Evolutionary conservation across 352 stramenopile species (phyloP), one percentile per base, ranked within the genome.

Genomic region (Aphanomyces astaci): DNA sequence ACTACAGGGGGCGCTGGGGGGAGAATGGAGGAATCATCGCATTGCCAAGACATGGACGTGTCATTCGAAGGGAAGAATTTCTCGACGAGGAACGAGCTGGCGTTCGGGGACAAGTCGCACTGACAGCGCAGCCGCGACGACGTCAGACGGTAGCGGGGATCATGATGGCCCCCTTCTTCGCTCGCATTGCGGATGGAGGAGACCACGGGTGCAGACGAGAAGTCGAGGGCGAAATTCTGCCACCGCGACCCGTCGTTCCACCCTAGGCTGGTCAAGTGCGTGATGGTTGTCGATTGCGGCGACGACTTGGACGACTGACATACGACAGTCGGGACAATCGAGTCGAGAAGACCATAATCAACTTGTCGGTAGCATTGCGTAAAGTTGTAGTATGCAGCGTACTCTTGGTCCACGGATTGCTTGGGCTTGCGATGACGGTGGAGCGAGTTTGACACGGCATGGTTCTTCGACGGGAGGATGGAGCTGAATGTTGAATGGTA

Each of bases 211-310:
- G 75, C 75, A n/a, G 31, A 46, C 0, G 62, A 30, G 10, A 91
- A 62, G 60, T 91, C 78, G 19, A 90, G 48, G 60, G 73, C 75
- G 3, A 91, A 56, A 31, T 86, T 78, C 28, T 75, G 53, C 62
- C 62, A 68, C 9, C 57, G 39, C 2, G 62, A 68, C 28, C 62
- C 62, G 22, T 68, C 62, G 27, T 22, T 48, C 62, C 62, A 68
- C 10, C 22, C 43, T 10, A 32, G 22, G 33, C 43, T 49, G 56
- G 40, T 13, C 15, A 68, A 22, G 2, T 30, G 24, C 11, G 62
- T 68, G 43, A 68, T 68, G 28, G 56, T 52, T 22, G 46, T 68
- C 5, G 15, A 28, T 15, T 19, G 7, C 43, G 5, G 43, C 7
- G 36, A 43, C 45, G 32, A n/a, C n/a, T n/a, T n/a, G n/a, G n/a